Conservation (phyloP, 345 rosid genomes). For the Salix exigua region DNA sequence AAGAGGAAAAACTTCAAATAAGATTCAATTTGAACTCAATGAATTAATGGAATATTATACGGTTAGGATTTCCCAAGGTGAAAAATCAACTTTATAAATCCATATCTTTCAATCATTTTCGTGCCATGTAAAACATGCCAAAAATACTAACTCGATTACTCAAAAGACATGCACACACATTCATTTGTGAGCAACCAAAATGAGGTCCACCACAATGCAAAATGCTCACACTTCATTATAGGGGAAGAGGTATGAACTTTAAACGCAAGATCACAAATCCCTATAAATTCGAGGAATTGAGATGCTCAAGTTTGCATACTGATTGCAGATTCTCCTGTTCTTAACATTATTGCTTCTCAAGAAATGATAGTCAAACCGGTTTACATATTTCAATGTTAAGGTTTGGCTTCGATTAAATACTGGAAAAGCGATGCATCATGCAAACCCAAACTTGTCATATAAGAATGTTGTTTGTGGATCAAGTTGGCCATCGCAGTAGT, state of each 20-base stretch:
- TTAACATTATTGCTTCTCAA: background rate
- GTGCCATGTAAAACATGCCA: background rate
- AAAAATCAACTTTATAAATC: background rate
- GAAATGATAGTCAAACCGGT: background rate
- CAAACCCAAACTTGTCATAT: conserved; percentile 3
- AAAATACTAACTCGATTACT: background rate
- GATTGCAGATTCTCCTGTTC: background rate
- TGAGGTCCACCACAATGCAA: background rate
- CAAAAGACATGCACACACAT: background rate
- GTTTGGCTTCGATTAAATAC: conserved; percentile 7
- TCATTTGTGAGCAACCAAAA: background rate
- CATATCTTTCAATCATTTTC: background rate
- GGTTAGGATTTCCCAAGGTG: background rate
- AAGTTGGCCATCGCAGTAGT: conserved; percentile 28
- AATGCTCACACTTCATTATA: background rate
- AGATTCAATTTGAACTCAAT: too few relatives aligned
- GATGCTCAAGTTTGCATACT: background rate
- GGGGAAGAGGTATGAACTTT: background rate
- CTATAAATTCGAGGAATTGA: background rate
- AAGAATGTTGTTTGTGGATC: conserved; percentile 7
- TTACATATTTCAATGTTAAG: background rate
- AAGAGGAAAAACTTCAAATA: too few relatives aligned
- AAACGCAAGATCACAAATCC: background rate
- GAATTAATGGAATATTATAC: too few relatives aligned
- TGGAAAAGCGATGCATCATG: conserved; percentile 17